Conservation (phyloP, 768 basidiomycete species). For the Hericium erinaceus region DNA sequence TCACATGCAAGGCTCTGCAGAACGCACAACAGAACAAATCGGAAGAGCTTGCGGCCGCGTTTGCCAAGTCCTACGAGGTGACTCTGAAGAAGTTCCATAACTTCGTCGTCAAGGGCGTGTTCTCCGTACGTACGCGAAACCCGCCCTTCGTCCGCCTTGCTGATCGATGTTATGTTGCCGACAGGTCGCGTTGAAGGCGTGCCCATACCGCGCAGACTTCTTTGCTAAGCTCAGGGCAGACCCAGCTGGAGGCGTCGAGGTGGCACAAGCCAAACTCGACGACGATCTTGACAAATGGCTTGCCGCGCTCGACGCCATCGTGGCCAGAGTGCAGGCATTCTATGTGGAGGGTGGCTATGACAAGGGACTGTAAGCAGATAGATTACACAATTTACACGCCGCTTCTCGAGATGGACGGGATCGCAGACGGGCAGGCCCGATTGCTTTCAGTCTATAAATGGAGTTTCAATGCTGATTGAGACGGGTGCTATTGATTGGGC, state of each 20-base stretch:
- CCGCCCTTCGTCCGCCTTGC: not conserved
- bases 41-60: constrained; percentile 60
- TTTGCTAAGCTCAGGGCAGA: constrained; percentile 44
- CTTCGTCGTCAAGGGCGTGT: constrained; percentile 52
- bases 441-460: too few relatives aligned
- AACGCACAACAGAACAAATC: constrained; percentile 54
- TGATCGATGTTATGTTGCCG: not conserved
- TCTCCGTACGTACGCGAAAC: constrained; percentile 35
- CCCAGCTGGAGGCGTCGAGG: constrained; percentile 23
- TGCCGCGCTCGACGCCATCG: constrained; percentile 38
- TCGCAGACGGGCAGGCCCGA: too few relatives aligned
- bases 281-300: constrained; percentile 45
- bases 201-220: constrained; percentile 50
- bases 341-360: constrained; percentile 31
- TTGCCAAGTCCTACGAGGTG: constrained; percentile 70
- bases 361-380: constrained; percentile 31
- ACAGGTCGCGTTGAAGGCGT: constrained; percentile 60
- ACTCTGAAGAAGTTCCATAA: constrained; percentile 84
- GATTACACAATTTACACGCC: too few relatives aligned
- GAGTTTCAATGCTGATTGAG: too few relatives aligned
- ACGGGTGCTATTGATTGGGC: too few relatives aligned
- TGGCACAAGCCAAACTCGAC: constrained; percentile 35
- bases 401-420: too few relatives aligned
- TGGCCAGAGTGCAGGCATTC: constrained; percentile 37
- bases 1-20: constrained; percentile 79